Evolutionary conservation across 257 asterid species (phyloP).

Genomic region (Forsythia viridissima): DNA sequence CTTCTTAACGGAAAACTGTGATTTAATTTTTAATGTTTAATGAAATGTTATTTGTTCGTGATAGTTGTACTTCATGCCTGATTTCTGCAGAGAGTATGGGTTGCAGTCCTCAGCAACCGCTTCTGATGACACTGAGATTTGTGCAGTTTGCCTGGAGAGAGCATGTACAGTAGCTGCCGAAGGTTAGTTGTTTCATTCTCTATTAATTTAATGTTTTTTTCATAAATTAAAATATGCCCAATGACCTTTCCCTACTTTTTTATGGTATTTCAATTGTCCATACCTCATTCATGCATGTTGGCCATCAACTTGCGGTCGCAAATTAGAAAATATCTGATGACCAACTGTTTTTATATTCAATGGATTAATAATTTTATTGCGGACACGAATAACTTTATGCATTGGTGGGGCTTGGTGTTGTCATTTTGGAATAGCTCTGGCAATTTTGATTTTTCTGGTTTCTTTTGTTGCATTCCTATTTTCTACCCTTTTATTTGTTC

Average conservation of each 20-base stretch:
- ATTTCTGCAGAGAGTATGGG: slow-evolving; percentile 72
- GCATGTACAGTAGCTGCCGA: slow-evolving; percentile 82
- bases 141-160: slow-evolving; percentile 96
- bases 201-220: neutral
- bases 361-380: neutral
- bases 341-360: neutral
- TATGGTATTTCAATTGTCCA: neutral
- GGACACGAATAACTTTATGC: neutral
- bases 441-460: too few species aligned
- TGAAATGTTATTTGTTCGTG: neutral
- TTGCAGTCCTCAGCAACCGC: slow-evolving; percentile 64
- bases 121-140: slow-evolving; percentile 75
- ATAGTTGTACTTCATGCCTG: neutral
- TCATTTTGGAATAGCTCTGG: too few species aligned
- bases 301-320: neutral
- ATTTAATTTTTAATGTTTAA: neutral
- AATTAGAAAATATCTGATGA: neutral
- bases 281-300: neutral
- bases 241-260: neutral
- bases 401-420: neutral
- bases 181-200: slow-evolving; percentile 43
- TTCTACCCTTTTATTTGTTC: neutral
- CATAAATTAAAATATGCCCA: neutral
- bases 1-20: neutral
- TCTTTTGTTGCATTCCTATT: neutral